phyloP scores from a whole-genome alignment of 805 yeast species.

The Candida lessepsii region DNA sequence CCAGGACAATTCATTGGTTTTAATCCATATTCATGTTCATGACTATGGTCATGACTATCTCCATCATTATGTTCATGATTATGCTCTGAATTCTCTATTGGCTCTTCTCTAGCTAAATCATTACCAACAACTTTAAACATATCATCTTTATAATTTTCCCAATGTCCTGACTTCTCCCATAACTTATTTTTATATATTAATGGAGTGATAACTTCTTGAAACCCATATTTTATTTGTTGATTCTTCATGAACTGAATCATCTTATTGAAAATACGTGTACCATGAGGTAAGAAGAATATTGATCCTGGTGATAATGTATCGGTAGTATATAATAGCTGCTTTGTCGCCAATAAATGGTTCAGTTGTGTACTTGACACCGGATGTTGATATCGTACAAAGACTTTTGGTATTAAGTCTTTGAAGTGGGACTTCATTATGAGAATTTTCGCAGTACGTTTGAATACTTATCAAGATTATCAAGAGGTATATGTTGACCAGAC shows the following conservation, averaged over 20 bases:
- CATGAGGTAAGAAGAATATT: conserved; percentile 88
- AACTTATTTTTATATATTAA: conserved; percentile 75
- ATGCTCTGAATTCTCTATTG: conserved; percentile 10
- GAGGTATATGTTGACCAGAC: no score
- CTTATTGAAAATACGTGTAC: conserved; percentile 81
- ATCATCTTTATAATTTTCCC: conserved; percentile 92
- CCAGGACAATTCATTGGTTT: conserved; percentile 98
- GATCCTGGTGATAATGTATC: conserved; percentile 89
- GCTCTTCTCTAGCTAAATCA: conserved; percentile 32
- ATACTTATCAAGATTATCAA: neutral
- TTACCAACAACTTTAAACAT: conserved; percentile 85
- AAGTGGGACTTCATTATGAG: neutral
- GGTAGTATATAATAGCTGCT: conserved; percentile 74
- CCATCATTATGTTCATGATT: conserved; percentile 1
- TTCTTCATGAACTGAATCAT: conserved; percentile 78
- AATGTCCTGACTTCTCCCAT: conserved; percentile 93
- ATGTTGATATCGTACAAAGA: conserved; percentile 8
- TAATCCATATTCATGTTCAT: conserved; percentile 58
- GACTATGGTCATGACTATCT: neutral
- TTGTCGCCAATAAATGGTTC: conserved; percentile 50
- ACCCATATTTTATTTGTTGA: conserved; percentile 79
- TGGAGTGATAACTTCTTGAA: conserved; percentile 91
- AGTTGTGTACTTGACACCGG: conserved; percentile 25
- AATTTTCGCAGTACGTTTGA: conserved; percentile 7
- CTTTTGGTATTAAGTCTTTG: neutral